Evolutionary conservation across 108 stramenopile genomes (phyloP), one percentile per base, ranked within the genome.

Genomic region (Ochromonas danica): DNA sequence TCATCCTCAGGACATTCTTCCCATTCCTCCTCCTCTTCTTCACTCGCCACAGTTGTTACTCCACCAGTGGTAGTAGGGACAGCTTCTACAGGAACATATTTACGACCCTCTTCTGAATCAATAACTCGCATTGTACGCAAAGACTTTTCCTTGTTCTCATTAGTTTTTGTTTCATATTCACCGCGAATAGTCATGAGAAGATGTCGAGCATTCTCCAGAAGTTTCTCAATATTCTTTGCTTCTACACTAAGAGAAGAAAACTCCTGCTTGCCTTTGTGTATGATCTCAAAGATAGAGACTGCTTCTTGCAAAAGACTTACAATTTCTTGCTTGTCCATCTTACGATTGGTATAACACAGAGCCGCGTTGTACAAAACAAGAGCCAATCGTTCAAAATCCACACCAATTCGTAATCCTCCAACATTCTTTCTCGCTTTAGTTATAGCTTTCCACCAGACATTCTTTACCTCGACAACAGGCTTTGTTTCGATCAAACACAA

Each of bases 21-120:
- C 51, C 51, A 57, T 57, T 57, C 51, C 51, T 57, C 51, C 22
- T 57, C 51, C 22, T 57, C 51, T 57, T 57, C 51, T 57, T 57
- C 51, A 10, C 51, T 22, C 51, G 51, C 51, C 51, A 22, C 22
- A 22, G 51, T 22, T 17, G 51, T 22, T 17, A 57, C 51, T 17
- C 17, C 51, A 57, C 17, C 51, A 57, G 51, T 22, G 17, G 51
- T 57, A 22, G 51, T 57, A 57, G 51, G 10, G 51, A 22, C 51
- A 57, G 51, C 51, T 57, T 10, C 51, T 17, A 22, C 22, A 22
- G 51, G 10, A 10, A 17, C 51, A 57, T 57, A 22, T 10, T 57
- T 57, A 10, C 22, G 10, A 10, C 17, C 51, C 51, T 10, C 10
- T 57, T 10, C 17, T 57, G 51, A 57, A 17, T 10, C 22, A 22